Base-by-base conservation (phyloP, 257 asterid genomes). In the Solanum dulcamara region DNA sequence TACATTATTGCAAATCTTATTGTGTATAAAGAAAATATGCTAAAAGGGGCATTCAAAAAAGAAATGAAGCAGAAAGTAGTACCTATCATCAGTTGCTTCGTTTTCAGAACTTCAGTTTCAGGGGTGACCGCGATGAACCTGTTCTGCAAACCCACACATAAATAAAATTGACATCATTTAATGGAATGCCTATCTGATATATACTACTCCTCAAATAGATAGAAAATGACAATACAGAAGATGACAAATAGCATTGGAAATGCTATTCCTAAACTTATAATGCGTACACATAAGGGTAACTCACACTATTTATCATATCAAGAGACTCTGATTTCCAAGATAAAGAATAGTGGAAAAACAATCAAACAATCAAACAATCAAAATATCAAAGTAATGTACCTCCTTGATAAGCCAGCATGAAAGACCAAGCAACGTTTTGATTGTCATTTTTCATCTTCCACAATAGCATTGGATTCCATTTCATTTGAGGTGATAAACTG, bases 71-170 rank as follows among this genome's bases (percentile, higher is more conserved):
- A n/a, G n/a, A n/a, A n/a, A n/a, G n/a, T n/a, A n/a, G n/a, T n/a
- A n/a, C n/a, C n/a, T n/a, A n/a, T n/a, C n/a, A n/a, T n/a, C n/a
- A n/a, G n/a, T n/a, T n/a, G n/a, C n/a, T n/a, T n/a, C n/a, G n/a
- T n/a, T n/a, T n/a, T n/a, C n/a, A n/a, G n/a, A n/a, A n/a, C n/a
- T n/a, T n/a, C n/a, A n/a, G n/a, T n/a, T n/a, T n/a, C n/a, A n/a
- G n/a, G n/a, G n/a, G 12, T 20, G 30, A 93, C 95, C 0, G 95
- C 90, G 55, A 94, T 96, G 53, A 94, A 97, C 85, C 92, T 93
- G 91, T 94, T 96, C 97, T 93, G 97, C 75, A 67, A 89, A 90
- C 87, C 85, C 79, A 87, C 44, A 59, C 32, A 35, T 35, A 38
- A 59, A 22, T 6, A 59, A 18, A 6, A 14, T 38, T 33, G 77